These are phyloP conservation scores for Neoarthrinium moseri DNA, from an alignment of 2,329 filamentous ascomycete species.

Conservation along the genomic window DNA sequence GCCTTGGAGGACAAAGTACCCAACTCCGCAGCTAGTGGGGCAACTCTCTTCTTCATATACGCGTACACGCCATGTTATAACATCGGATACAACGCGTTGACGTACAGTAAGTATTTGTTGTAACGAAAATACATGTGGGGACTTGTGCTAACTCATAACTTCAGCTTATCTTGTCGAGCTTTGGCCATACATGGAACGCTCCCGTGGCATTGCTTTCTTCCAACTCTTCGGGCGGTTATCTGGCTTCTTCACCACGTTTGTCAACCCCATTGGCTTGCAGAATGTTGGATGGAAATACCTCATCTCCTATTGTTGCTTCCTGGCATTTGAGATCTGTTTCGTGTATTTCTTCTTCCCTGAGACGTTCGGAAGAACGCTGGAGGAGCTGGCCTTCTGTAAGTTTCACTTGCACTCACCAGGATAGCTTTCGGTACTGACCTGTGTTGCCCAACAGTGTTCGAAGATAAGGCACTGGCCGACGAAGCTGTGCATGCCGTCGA, in stretches of 20 bases:
- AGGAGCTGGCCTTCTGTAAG: slow-evolving; percentile 56
- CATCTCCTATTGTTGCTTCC: slow-evolving; percentile 42
- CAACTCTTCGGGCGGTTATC: slow-evolving; percentile 49
- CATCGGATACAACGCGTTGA: slow-evolving; percentile 65
- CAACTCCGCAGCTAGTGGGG: slow-evolving; percentile 24
- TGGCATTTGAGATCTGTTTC: slow-evolving; percentile 40
- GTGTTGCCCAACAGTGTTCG: slow-evolving; percentile 36
- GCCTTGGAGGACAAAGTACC: slow-evolving; percentile 22
- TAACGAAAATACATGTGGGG: neutral
- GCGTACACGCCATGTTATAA: slow-evolving; percentile 60
- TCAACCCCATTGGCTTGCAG: slow-evolving; percentile 42
- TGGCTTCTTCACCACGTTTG: slow-evolving; percentile 41
- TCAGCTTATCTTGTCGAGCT: slow-evolving; percentile 55
- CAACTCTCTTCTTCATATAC: slow-evolving; percentile 58
- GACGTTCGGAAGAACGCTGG: slow-evolving; percentile 76
- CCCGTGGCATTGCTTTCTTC: slow-evolving; percentile 57
- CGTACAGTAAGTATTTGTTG: slow-evolving; percentile 49
- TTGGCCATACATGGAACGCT: slow-evolving; percentile 54
- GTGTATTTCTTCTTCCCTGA: slow-evolving; percentile 85
- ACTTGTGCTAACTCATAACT: slow-evolving; percentile 4
- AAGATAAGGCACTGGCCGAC: slow-evolving; percentile 35
- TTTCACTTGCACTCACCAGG: slow-evolving; percentile 9
- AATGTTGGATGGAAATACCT: slow-evolving; percentile 41
- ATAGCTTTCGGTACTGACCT: too few relatives aligned
- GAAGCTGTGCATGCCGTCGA: slow-evolving; percentile 38